Percentiles rank a stretch among this genome's conserved stretches.
Evolutionary conservation across 345 rosid species (phyloP).

Genomic region (Conringia planisiliqua): DNA sequence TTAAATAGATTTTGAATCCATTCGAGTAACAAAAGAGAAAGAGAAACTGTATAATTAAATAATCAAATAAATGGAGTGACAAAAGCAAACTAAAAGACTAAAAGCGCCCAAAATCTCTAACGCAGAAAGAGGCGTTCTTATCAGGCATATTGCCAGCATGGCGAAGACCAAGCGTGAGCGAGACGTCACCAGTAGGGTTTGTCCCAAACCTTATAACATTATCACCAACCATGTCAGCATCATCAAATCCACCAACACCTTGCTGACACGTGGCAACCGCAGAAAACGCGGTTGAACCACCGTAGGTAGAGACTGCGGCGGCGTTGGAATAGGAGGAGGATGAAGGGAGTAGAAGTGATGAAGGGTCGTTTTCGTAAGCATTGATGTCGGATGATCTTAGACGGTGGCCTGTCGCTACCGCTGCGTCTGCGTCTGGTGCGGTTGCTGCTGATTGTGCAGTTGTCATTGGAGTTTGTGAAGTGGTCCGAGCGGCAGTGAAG

Average conservation of each 20-base stretch:
- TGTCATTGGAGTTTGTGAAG: slow-evolving; percentile 37
- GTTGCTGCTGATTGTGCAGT: slow-evolving; percentile 1
- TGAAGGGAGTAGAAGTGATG: slow-evolving; percentile 30
- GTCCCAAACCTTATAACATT: slow-evolving; percentile 73
- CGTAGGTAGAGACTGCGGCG: slow-evolving; percentile 25
- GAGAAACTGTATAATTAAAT: not conserved
- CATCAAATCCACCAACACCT: slow-evolving; percentile 34
- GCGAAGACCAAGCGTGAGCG: slow-evolving; percentile 93
- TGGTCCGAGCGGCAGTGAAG: slow-evolving; percentile 33
- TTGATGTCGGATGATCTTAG: slow-evolving; percentile 59
- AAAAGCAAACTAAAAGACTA: slow-evolving; percentile 45
- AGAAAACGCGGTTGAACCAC: slow-evolving; percentile 24
- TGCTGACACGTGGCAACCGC: slow-evolving; percentile 28
- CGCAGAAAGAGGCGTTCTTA: slow-evolving; percentile 56
- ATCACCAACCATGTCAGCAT: slow-evolving; percentile 37
- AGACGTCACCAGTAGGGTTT: slow-evolving; percentile 69
- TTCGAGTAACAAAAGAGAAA: not conserved
- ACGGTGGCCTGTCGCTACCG: slow-evolving; percentile 36
- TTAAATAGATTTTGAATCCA: not conserved
- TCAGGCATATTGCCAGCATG: slow-evolving; percentile 80
- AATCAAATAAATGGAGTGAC: slow-evolving; percentile 2
- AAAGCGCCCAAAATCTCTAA: slow-evolving; percentile 70
- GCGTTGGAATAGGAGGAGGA: slow-evolving; percentile 24
- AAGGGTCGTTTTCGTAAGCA: slow-evolving; percentile 70
- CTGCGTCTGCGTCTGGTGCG: slow-evolving; percentile 20